Conservation (phyloP, 73 alveolate genomes). For the Paramecium caudatum region DNA sequence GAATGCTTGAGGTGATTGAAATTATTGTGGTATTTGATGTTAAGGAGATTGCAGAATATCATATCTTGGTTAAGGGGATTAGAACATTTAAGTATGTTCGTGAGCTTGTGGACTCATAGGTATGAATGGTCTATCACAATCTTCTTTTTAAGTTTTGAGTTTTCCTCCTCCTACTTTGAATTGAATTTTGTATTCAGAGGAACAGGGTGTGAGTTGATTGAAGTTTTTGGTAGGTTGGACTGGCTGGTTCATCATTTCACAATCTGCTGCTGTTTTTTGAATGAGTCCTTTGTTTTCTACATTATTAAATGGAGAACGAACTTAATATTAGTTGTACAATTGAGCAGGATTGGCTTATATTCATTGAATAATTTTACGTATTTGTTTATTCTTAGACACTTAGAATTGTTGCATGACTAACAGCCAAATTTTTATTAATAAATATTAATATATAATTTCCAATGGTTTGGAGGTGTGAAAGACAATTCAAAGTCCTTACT, state of each 20-base stretch:
- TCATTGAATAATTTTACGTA: background rate
- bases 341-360: conserved; percentile 14
- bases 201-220: background rate
- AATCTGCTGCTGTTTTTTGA: background rate
- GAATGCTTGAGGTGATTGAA: no score
- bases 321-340: background rate
- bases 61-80: no score
- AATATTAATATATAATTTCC: background rate
- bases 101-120: no score
- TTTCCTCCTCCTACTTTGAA: no score
- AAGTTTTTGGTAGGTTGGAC: background rate
- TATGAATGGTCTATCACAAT: no score
- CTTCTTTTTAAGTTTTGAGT: no score
- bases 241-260: background rate
- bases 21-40: no score
- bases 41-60: no score
- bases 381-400: conserved; percentile 21
- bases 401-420: conserved; percentile 10
- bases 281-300: conserved; percentile 1
- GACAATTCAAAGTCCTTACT: no score
- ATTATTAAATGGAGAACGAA: conserved; percentile 10
- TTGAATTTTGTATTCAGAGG: conserved; percentile 17
- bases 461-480: no score
- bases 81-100: no score
- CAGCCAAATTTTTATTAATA: conserved; percentile 30